phyloP scores from a whole-genome alignment of 371 early-diverging fungal species.

The Mortierella sp. region DNA sequence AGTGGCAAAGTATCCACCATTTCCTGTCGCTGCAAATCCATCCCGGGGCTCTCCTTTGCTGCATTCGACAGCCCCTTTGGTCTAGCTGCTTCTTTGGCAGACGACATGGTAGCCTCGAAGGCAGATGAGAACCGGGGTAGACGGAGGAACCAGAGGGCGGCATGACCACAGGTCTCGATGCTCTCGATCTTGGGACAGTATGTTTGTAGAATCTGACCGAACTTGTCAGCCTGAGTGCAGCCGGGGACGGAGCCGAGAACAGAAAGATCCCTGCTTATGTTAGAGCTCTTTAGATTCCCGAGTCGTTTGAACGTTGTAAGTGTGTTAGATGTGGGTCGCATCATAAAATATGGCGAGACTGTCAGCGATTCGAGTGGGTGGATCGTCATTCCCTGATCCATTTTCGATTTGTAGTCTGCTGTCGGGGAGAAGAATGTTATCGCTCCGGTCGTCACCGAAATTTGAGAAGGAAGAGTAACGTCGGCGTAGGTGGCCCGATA shows the following conservation, averaged over 20 bases:
- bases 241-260: neutral
- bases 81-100: neutral
- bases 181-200: neutral
- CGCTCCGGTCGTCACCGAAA: too few species aligned
- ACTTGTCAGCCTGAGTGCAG: neutral
- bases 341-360: neutral
- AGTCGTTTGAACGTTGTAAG: neutral
- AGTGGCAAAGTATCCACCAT: neutral
- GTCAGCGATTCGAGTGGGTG: neutral
- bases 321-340: neutral
- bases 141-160: neutral
- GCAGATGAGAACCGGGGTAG: neutral
- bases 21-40: neutral
- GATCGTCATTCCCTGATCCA: too few species aligned
- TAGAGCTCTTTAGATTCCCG: neutral
- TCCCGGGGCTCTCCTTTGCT: neutral
- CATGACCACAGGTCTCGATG: neutral
- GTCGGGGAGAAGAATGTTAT: too few species aligned
- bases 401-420: neutral
- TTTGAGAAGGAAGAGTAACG: neutral
- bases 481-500: neutral
- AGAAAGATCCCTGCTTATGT: neutral
- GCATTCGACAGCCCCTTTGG: neutral
- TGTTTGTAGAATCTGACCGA: neutral
- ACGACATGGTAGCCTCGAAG: neutral